Evolutionary conservation across 495 filamentous ascomycete genomes (phyloP).

Genomic region (Xylaria intraflava): DNA sequence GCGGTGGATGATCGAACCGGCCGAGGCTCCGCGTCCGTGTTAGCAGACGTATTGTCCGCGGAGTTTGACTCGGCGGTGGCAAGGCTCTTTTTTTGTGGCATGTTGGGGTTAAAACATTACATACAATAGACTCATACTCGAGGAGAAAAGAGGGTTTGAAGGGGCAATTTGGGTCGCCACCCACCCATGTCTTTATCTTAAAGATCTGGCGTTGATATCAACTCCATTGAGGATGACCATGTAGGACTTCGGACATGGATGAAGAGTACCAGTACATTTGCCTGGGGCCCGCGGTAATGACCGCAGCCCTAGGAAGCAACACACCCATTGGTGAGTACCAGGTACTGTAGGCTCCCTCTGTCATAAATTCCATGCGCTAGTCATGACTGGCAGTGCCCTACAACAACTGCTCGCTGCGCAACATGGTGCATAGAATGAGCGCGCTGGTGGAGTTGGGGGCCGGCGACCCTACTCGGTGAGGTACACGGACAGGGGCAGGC

Average conservation of each 20-base stretch:
- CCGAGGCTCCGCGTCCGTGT: constrained; percentile 21
- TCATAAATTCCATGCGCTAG: constrained; percentile 17
- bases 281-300: constrained; percentile 30
- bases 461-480: constrained; percentile 30
- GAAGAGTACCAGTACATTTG: constrained; percentile 21
- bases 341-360: constrained; percentile 22
- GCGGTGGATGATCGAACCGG: constrained; percentile 14
- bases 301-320: constrained; percentile 18
- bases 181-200: constrained; percentile 31
- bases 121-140: constrained; percentile 20
- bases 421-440: constrained; percentile 28
- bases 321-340: constrained; percentile 26
- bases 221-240: constrained; percentile 27
- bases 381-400: constrained; percentile 26
- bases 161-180: constrained; percentile 24
- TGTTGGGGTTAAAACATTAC: constrained; percentile 11
- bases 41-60: constrained; percentile 15
- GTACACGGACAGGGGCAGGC: constrained; percentile 24
- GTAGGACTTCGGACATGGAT: constrained; percentile 30
- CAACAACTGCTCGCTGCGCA: constrained; percentile 28
- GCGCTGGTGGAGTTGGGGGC: constrained; percentile 29
- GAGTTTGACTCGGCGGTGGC: constrained; percentile 20
- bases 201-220: constrained; percentile 24
- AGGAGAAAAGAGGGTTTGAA: constrained; percentile 18
- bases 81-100: constrained; percentile 24